A percentile compares a stretch with the other conserved stretches of the same genome.
phyloP scores from a whole-genome alignment of 345 rosid genomes.

The Dovyalis caffra region DNA sequence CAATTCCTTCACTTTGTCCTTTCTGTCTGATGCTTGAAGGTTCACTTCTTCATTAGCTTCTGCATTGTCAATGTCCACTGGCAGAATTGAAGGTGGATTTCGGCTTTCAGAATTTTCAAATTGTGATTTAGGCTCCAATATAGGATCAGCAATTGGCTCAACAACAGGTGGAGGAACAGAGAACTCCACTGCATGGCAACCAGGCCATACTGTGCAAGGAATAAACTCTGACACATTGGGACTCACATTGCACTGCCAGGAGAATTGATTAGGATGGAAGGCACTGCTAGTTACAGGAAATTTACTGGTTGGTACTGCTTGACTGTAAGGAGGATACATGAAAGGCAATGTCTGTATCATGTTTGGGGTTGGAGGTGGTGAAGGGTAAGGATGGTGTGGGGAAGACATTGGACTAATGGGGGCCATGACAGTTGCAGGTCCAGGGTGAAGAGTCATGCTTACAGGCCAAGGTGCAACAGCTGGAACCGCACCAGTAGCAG shows the following conservation, averaged over 20 bases:
- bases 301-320: slow-evolving; percentile 58
- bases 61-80: slow-evolving; percentile 49
- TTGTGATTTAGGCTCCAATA: slow-evolving; percentile 43
- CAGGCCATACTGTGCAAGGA: slow-evolving; percentile 71
- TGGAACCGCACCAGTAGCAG: slow-evolving; percentile 56
- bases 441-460: slow-evolving; percentile 81
- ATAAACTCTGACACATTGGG: slow-evolving; percentile 65
- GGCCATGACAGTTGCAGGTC: slow-evolving; percentile 50
- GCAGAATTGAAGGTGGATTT: slow-evolving; percentile 39
- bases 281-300: slow-evolving; percentile 72
- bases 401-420: slow-evolving; percentile 49
- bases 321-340: slow-evolving; percentile 75
- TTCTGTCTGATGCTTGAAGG: slow-evolving; percentile 38
- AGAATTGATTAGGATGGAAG: slow-evolving; percentile 79
- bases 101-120: slow-evolving; percentile 29
- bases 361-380: slow-evolving; percentile 87
- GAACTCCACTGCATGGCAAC: slow-evolving; percentile 64
- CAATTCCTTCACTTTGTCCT: slow-evolving; percentile 28
- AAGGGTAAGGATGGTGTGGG: slow-evolving; percentile 65
- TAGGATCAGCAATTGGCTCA: slow-evolving; percentile 59
- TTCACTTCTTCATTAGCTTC: slow-evolving; percentile 42
- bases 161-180: slow-evolving; percentile 56
- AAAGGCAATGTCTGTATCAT: slow-evolving; percentile 83
- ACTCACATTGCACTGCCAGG: slow-evolving; percentile 72
- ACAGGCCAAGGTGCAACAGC: slow-evolving; percentile 72